Evolutionary conservation across 176 grass and related monocot genomes (phyloP).

Genomic region (Oryza coarctata): DNA sequence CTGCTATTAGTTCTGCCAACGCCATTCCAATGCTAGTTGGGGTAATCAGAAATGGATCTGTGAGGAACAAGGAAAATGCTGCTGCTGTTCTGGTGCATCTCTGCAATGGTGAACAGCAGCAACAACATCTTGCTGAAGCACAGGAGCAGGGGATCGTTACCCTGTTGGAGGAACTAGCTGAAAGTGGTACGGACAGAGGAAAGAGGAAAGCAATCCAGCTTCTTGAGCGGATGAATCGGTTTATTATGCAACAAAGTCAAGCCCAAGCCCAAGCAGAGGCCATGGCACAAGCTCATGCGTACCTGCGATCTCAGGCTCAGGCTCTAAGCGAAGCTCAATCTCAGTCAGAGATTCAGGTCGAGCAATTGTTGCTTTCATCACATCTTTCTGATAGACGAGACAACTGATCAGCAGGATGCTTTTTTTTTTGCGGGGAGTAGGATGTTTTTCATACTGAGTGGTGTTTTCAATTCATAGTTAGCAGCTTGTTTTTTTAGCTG

Average conservation of each 20-base stretch:
- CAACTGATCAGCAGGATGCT: constrained; percentile 19
- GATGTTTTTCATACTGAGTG: constrained; percentile 30
- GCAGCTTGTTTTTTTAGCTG: constrained; percentile 33
- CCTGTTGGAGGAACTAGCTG: constrained; percentile 68
- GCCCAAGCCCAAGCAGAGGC: constrained; percentile 53
- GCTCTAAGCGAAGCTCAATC: constrained; percentile 14
- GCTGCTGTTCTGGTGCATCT: constrained; percentile 82
- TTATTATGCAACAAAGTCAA: constrained; percentile 65
- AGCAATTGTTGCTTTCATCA: constrained; percentile 27
- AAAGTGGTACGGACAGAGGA: constrained; percentile 72
- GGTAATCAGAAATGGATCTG: constrained; percentile 68
- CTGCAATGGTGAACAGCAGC: constrained; percentile 73
- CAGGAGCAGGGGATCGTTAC: constrained; percentile 58
- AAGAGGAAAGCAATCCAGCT: constrained; percentile 80
- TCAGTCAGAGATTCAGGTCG: constrained; percentile 29
- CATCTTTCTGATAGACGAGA: constrained; percentile 50
- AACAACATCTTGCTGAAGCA: constrained; percentile 70
- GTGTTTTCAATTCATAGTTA: constrained; percentile 35
- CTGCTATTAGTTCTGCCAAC: constrained; percentile 53
- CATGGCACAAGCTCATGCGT: constrained; percentile 25
- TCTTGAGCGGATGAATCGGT: constrained; percentile 65
- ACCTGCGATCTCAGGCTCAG: constrained; percentile 10
- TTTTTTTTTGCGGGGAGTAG: too few species aligned
- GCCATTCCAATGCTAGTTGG: constrained; percentile 70
- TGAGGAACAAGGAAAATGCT: constrained; percentile 88